These are phyloP conservation scores for Monascus purpureus DNA, from an alignment of 495 filamentous ascomycete species.

Conservation along the genomic window DNA sequence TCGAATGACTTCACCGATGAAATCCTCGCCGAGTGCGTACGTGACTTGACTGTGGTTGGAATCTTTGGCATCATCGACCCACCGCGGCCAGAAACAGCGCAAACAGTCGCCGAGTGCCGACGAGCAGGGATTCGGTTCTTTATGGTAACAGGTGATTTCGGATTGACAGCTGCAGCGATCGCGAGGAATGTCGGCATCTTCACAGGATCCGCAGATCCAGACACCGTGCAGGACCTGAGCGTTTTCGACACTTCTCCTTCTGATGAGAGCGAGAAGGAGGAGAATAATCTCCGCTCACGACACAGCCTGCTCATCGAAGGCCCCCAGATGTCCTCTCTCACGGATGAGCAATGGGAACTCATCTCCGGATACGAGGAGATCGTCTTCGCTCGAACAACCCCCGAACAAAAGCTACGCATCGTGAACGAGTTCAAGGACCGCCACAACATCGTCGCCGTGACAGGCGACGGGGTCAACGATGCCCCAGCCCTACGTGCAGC, in stretches of 20 bases:
- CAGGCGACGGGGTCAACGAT: conserved; percentile 47
- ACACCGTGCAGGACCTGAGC: conserved; percentile 17
- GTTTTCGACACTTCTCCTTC: neutral
- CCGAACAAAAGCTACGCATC: conserved; percentile 63
- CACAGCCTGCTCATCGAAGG: conserved; percentile 31
- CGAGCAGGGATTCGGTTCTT: conserved; percentile 42
- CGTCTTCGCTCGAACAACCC: conserved; percentile 59
- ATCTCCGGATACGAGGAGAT: conserved; percentile 47
- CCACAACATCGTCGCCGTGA: conserved; percentile 35
- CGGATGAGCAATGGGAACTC: conserved; percentile 40
- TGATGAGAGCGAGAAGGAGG: conserved; percentile 2
- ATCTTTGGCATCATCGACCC: conserved; percentile 31
- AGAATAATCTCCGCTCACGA: conserved; percentile 6
- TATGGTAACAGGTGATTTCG: conserved; percentile 48
- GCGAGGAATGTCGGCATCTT: conserved; percentile 40
- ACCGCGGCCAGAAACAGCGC: neutral
- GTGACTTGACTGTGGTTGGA: conserved; percentile 33
- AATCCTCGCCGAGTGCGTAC: conserved; percentile 18
- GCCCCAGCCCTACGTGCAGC: conserved; percentile 41
- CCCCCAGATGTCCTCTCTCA: conserved; percentile 41
- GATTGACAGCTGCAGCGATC: conserved; percentile 39
- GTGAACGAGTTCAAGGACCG: conserved; percentile 47
- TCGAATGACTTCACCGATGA: conserved; percentile 32
- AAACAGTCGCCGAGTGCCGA: conserved; percentile 35
- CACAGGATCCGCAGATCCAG: conserved; percentile 24